Evolutionary conservation across 208 protist genomes (phyloP).

Genomic region (Acanthamoeba sp.): DNA sequence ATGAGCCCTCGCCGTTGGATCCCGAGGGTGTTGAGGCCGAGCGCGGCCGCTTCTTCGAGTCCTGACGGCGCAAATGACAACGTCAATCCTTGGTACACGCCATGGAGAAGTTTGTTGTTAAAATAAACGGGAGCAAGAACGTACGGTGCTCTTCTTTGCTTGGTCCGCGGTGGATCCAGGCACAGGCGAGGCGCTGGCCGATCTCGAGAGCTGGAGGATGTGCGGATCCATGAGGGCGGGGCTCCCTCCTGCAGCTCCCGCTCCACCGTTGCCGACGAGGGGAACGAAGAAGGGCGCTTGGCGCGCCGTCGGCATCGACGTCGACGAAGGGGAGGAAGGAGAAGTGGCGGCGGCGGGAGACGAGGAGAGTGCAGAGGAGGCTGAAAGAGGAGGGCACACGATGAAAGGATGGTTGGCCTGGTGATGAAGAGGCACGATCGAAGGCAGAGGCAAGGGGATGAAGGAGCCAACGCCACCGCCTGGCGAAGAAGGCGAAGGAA

Average conservation of each 20-base stretch:
- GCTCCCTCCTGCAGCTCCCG: background rate
- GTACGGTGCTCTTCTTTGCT: constrained; percentile 28
- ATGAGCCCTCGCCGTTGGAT: background rate
- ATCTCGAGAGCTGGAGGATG: background rate
- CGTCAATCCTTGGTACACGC: background rate
- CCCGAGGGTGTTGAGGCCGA: constrained; percentile 17
- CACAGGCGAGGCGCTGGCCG: constrained; percentile 27
- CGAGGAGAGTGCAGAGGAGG: background rate
- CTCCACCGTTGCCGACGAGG: background rate
- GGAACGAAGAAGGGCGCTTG: background rate
- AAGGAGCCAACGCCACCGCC: background rate
- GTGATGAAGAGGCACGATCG: constrained; percentile 25
- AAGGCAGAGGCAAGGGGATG: constrained; percentile 20
- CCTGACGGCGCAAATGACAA: background rate
- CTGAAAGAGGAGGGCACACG: background rate
- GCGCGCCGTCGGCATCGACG: background rate
- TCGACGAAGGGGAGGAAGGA: constrained; percentile 4
- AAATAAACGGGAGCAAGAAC: background rate
- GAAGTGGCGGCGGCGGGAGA: background rate
- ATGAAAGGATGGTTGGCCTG: constrained; percentile 15
- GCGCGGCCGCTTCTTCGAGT: constrained; percentile 49
- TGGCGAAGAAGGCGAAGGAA: constrained; percentile 4
- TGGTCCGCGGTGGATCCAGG: background rate
- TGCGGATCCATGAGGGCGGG: constrained; percentile 15
- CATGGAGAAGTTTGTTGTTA: no score